Base-by-base conservation (phyloP, 225 moss, liverwort and hornwort genomes). In the Pleurozium schreberi region DNA sequence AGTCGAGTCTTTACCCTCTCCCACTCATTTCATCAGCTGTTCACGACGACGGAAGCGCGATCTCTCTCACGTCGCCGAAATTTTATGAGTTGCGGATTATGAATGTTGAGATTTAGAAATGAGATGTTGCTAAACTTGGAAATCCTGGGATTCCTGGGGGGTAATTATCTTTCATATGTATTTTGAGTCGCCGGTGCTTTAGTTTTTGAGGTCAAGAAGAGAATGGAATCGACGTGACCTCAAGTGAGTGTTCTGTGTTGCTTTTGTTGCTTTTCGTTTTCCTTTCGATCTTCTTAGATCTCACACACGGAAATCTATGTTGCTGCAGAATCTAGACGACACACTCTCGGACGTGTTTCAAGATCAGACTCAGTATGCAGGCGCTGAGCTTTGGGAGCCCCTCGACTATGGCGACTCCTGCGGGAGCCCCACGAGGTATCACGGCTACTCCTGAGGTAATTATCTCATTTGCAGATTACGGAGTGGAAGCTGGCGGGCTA, bases 311-410 rank as follows among this genome's bases (percentile, higher is more conserved):
- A 10, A n/a, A 30, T 84, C 30, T 80, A 33, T 17, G 4, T 16
- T 40, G 45, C 64, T 42, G 79, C 88, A 88, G 86, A 83, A 68
- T 38, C 30, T 18, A 57, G 34, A 31, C 27, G 62, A 79, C 49
- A 15, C 28, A 15, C 16, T 18, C 55, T 75, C 61, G 47, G 40
- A 70, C 70, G 64, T 40, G 70, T 19, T 84, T 69, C 27, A 43
- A 68, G 59, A 66, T 61, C 16, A 81, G 61, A 12, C 9, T 84
- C 16, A 62, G 40, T 28, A 93, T 93, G 90, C 92, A 90, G 88
- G 57, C 83, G 13, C 45, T 92, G 79, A 87, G 87, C 74, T 90
- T 85, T 73, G 87, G 87, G 49, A 93, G 75, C 38, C 83, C 90
- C 50, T 86, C 75, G 86, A 63, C 88, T 49, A 79, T 81, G 89